Conservation (phyloP, 768 basidiomycete genomes). For the Phanerochaete sordida region DNA sequence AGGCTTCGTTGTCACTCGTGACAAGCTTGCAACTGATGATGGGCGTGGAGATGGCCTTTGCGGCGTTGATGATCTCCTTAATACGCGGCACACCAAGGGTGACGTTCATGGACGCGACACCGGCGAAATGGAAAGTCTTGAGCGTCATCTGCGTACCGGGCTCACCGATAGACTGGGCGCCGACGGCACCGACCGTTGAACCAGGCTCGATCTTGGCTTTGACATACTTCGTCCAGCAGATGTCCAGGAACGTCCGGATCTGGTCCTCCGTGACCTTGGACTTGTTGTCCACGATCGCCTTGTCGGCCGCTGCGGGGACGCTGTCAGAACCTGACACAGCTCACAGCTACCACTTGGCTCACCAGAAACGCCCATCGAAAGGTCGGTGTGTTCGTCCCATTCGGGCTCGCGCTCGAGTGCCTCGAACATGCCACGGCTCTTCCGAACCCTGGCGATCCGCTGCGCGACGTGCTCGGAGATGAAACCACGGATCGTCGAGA, state of each 20-base stretch:
- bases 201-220: constrained; percentile 97
- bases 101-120: constrained; percentile 99
- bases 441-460: constrained; percentile 63
- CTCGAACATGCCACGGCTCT: constrained; percentile 77
- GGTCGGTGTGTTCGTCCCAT: constrained; percentile 75
- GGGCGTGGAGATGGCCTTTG: constrained; percentile 95
- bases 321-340: neutral
- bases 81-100: constrained; percentile 99
- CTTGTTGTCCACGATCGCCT: constrained; percentile 82
- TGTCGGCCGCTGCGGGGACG: constrained; percentile 50
- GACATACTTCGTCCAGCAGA: constrained; percentile 89
- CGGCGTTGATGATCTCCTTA: constrained; percentile 99
- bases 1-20: constrained; percentile 80
- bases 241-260: constrained; percentile 72
- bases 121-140: constrained; percentile 99
- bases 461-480: constrained; percentile 63
- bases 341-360: constrained; percentile 18
- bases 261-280: constrained; percentile 86
- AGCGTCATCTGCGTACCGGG: constrained; percentile 99
- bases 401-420: constrained; percentile 71
- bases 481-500: constrained; percentile 67
- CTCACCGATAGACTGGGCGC: constrained; percentile 98
- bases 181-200: constrained; percentile 97
- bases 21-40: constrained; percentile 97
- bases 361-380: constrained; percentile 76